Conservation (phyloP, 140 eudicot species). For the Oenanthe javanica region DNA sequence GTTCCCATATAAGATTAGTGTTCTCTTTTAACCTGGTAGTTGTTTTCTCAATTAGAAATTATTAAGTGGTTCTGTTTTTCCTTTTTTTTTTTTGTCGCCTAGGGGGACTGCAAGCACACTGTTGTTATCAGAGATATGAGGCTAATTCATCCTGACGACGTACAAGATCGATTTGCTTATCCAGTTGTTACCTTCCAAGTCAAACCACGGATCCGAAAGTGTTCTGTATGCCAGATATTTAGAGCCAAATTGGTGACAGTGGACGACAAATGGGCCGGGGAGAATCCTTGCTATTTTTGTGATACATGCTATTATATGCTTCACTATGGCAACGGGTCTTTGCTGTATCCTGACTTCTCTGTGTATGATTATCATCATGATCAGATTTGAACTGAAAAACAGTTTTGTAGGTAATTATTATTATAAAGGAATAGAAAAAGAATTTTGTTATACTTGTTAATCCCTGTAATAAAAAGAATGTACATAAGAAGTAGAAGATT, state of each 20-base stretch:
- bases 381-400: slow-evolving; percentile 13
- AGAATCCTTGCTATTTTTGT: slow-evolving; percentile 80
- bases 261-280: slow-evolving; percentile 73
- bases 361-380: slow-evolving; percentile 64
- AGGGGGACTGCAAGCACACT: slow-evolving; percentile 85
- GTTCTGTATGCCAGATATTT: slow-evolving; percentile 61
- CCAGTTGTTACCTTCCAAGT: slow-evolving; percentile 47
- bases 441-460: not conserved
- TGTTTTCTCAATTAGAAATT: not conserved
- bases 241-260: slow-evolving; percentile 63
- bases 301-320: slow-evolving; percentile 74
- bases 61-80: not conserved
- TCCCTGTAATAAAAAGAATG: not conserved
- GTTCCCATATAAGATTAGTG: not conserved
- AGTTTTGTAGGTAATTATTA: not conserved
- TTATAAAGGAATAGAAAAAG: not conserved
- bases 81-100: not conserved
- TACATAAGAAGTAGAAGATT: not conserved
- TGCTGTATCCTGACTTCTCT: slow-evolving; percentile 46
- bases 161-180: slow-evolving; percentile 63
- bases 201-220: slow-evolving; percentile 42
- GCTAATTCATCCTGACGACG: slow-evolving; percentile 63
- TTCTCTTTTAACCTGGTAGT: not conserved
- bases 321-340: slow-evolving; percentile 52
- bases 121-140: slow-evolving; percentile 83